A percentile compares a stretch with the other conserved stretches of the same genome.
phyloP scores from a whole-genome alignment of 371 early-diverging fungal species.

The Batkoa obscura region DNA sequence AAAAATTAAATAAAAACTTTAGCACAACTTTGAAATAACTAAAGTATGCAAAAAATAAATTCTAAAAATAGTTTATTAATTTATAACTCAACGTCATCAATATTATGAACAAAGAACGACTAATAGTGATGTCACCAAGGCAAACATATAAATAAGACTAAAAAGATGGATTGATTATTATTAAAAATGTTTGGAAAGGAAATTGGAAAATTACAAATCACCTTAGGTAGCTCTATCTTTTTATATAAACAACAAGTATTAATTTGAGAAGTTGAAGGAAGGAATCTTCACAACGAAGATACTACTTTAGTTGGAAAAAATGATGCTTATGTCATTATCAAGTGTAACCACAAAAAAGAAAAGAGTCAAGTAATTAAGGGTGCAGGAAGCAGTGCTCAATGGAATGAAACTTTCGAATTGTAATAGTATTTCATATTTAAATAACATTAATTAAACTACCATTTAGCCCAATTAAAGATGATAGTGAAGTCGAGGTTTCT shows the following conservation, averaged over 20 bases:
- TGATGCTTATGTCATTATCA: constrained; percentile 2
- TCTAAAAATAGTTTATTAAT: too few relatives aligned
- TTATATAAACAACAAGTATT: neutral
- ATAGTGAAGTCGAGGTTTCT: constrained; percentile 1
- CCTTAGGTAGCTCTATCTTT: neutral
- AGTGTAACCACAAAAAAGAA: neutral
- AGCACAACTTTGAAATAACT: too few relatives aligned
- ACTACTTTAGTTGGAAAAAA: constrained; percentile 1
- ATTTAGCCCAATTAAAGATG: constrained; percentile 3
- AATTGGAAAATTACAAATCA: neutral
- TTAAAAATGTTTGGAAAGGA: neutral
- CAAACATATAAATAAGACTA: too few relatives aligned
- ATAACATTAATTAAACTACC: neutral
- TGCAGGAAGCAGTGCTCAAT: neutral
- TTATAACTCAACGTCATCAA: too few relatives aligned
- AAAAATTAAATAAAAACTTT: too few relatives aligned
- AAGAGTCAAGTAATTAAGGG: neutral
- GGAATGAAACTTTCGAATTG: constrained; percentile 5
- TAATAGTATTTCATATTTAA: neutral
- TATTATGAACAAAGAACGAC: too few relatives aligned
- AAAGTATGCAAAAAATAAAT: too few relatives aligned
- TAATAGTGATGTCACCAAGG: too few relatives aligned
- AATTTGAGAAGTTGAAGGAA: neutral
- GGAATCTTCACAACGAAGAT: constrained; percentile 4
- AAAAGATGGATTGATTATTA: too few relatives aligned